Evolutionary conservation across 2,329 filamentous ascomycete species (phyloP).

Genomic region (Phyllosticta ampelicida): DNA sequence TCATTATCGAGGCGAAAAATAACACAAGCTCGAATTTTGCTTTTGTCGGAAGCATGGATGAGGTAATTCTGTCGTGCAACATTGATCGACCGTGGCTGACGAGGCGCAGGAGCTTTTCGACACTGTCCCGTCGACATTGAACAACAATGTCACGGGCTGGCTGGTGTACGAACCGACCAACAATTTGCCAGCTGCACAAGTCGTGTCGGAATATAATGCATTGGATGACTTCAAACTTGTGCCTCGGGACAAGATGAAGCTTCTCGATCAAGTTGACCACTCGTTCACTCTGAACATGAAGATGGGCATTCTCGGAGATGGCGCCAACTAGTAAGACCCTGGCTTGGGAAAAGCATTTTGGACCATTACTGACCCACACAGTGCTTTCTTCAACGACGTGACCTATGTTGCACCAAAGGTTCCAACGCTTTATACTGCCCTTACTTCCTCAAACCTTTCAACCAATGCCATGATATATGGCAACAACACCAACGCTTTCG

Average conservation of each 20-base stretch:
- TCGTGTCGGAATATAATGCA: constrained; percentile 51
- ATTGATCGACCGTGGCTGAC: neutral
- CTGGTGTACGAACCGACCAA: constrained; percentile 43
- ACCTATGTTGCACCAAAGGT: constrained; percentile 67
- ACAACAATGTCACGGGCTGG: constrained; percentile 51
- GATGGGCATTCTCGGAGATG: constrained; percentile 59
- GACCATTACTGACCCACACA: constrained; percentile 11
- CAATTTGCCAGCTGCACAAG: constrained; percentile 38
- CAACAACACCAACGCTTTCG: constrained; percentile 44
- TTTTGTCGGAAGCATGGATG: constrained; percentile 43
- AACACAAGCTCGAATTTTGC: constrained; percentile 47
- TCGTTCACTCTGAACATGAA: constrained; percentile 47
- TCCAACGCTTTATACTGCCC: constrained; percentile 65
- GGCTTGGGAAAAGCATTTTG: neutral
- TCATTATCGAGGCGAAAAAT: constrained; percentile 52
- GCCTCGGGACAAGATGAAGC: constrained; percentile 53
- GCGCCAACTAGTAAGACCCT: constrained; percentile 49
- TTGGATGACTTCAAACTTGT: constrained; percentile 66
- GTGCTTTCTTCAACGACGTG: constrained; percentile 55
- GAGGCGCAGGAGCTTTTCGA: constrained; percentile 47
- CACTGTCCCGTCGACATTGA: constrained; percentile 52
- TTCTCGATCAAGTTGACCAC: constrained; percentile 52
- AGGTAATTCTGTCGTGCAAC: constrained; percentile 19
- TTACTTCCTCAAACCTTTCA: constrained; percentile 47
- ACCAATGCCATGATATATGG: constrained; percentile 36